A percentile compares a stretch with the other conserved stretches of the same genome.
These are phyloP conservation scores for Aspergillus amoenus DNA, from an alignment of 2,329 filamentous ascomycete species.

Conservation along the genomic window DNA sequence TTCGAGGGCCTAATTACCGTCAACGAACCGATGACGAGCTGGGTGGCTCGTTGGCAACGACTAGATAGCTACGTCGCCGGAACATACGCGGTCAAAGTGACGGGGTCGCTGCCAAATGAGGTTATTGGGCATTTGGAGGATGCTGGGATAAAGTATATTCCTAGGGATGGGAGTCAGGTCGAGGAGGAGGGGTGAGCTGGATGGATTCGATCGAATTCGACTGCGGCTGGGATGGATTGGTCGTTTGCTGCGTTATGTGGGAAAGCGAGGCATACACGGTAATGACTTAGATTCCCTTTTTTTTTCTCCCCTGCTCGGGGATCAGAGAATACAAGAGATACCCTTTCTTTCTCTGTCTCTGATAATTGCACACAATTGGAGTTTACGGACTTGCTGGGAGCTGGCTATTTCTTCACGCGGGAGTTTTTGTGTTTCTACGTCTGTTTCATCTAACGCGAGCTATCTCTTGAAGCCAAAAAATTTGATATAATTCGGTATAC, in stretches of 20 bases:
- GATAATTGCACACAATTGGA: slow-evolving; percentile 7
- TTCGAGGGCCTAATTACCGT: slow-evolving; percentile 91
- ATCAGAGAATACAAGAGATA: slow-evolving; percentile 6
- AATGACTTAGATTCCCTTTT: neutral
- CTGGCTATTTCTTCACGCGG: neutral
- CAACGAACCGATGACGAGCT: slow-evolving; percentile 77
- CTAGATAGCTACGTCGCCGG: slow-evolving; percentile 84
- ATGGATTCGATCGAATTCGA: too few relatives aligned
- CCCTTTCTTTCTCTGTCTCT: slow-evolving; percentile 6
- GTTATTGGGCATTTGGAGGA: slow-evolving; percentile 57
- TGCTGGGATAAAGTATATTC: slow-evolving; percentile 61
- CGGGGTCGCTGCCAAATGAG: slow-evolving; percentile 68
- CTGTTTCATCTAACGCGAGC: neutral
- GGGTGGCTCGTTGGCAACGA: slow-evolving; percentile 97
- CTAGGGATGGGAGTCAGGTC: slow-evolving; percentile 50
- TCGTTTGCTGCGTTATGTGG: neutral
- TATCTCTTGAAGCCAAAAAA: neutral
- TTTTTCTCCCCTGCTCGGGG: neutral
- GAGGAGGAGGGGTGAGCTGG: slow-evolving; percentile 42
- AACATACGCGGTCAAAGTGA: slow-evolving; percentile 93
- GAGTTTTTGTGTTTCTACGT: neutral
- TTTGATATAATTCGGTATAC: neutral
- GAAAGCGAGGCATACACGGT: slow-evolving; percentile 2
- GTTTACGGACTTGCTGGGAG: slow-evolving; percentile 3
- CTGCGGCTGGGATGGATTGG: too few relatives aligned